Conservation (phyloP, 202 grass and related monocot genomes). For the Schoenoplectus tabernaemontani region DNA sequence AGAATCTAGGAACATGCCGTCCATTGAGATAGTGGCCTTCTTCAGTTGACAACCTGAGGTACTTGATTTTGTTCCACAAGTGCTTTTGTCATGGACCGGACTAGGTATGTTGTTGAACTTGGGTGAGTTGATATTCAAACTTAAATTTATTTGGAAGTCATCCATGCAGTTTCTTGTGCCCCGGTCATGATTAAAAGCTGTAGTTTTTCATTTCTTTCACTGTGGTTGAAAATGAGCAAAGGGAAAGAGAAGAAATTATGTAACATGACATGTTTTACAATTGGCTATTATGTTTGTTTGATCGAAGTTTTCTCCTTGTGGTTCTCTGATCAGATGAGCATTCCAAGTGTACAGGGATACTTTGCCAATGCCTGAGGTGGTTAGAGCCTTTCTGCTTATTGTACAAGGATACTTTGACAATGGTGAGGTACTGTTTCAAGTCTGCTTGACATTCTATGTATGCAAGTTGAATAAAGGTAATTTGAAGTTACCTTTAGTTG, state of each 20-base stretch:
- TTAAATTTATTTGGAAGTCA: constrained; percentile 2
- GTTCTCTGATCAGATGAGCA: not conserved
- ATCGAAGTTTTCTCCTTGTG: not conserved
- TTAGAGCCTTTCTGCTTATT: not conserved
- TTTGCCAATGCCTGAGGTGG: not conserved
- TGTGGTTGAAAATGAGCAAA: not conserved
- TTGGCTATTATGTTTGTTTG: not conserved
- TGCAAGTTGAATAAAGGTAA: not conserved
- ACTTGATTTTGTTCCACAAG: constrained; percentile 8
- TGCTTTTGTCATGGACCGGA: not conserved
- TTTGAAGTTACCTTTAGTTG: constrained; percentile 3
- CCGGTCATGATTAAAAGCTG: not conserved
- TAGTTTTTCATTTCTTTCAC: constrained; percentile 11
- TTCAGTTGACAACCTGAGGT: constrained; percentile 10
- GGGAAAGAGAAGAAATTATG: not conserved
- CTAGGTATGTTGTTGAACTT: constrained; percentile 14
- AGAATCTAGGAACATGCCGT: not conserved
- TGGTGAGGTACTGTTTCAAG: not conserved
- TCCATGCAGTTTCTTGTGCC: constrained; percentile 3
- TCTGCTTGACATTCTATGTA: not conserved
- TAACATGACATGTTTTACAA: not conserved
- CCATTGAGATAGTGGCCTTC: not conserved
- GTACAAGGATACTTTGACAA: not conserved
- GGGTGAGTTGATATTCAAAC: not conserved
- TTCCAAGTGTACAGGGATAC: not conserved